Base-by-base conservation (phyloP, 192 early-diverging fungal species). In the Rhizophagus clarus region DNA sequence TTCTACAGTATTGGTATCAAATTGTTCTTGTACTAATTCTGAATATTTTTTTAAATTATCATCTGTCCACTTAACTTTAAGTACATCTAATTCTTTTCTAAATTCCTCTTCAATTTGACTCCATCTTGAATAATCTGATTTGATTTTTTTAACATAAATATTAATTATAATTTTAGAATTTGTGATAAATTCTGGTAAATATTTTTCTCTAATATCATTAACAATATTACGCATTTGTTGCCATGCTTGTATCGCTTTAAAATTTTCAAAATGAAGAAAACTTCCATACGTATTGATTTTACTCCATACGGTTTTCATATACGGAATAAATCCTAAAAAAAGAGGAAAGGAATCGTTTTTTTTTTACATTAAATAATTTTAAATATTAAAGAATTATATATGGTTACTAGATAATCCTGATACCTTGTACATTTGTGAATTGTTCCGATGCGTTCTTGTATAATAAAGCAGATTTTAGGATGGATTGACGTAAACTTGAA, bases 391-490 rank as follows among this genome's bases (percentile, higher is more conserved):
- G 34, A 34, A 34, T 4, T 34, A 34, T 5, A 6, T 4, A 34
- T 34, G 34, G 4, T 4, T 34, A 34, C 5, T 5, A 34, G 34
- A 34, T 34, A 3, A 3, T 34, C 5, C 5, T 34, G 5, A 22
- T 70, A 70, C 69, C 69, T n/a, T 71, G 28, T n/a, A 71, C 37
- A n/a, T 71, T 71, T 20, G 28, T 37, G 20, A 71, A 71, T 3
- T 34, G 8, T 34, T 37, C 34, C 9, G 34, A 34, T 9, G 11
- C 8, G 22, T 12, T 14, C 14, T 71, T 8, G 0, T 28, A 26
- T 26, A 22, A 12, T 31, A 40, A 10, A 34, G 69, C 69, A 11
- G 69, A 71, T 14, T 29, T n/a, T 34, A 71, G 3, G 20, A 71
- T 37, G 1, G 34, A 31, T 9, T 26, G 3, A 17, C 69, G 28